Base-by-base conservation (phyloP, 345 rosid genomes). In the Cardamine chenopodiifolia region DNA sequence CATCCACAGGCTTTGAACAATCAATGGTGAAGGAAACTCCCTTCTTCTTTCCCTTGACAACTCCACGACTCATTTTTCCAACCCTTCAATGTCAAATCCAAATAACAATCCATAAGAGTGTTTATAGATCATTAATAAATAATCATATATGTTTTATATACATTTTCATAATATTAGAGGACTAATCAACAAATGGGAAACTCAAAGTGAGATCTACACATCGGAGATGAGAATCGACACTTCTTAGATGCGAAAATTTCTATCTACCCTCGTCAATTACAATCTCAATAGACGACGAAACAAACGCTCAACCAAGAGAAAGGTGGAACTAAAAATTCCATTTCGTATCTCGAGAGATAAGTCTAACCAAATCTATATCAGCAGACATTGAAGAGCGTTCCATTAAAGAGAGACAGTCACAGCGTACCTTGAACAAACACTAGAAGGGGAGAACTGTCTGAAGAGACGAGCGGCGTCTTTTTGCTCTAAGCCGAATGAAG, bases 41-140 rank as follows among this genome's bases (percentile, higher is more conserved):
- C 70, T 80, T 80, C 80, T 80, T 80, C 83, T 80, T 80, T 67
- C 83, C 83, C 73, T 80, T 80, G 5, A 76, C 72, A 8, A 60
- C 77, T 48, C 83, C 83, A 39, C 77, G 73, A 45, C 83, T 80
- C 83, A 80, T 80, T 65, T 79, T 64, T 17, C 2, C 31, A 68
- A 17, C 7, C 39, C 66, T 69, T 25, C 68, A 55, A 78, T 74
- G 22, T 4, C 52, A 62, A 69, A 28, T 29, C 34, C 68, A 29
- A 45, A 63, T 1, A 54, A 7, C 56, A 59, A 3, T 0, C 0
- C 44, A 67, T 2, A 59, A 19, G 1, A 55, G 22, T 8, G 62
- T 67, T 29, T 6, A 29, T 1, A 34, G 0, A 54, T 40, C 3
- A n/a, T n/a, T n/a, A n/a, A n/a, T n/a, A n/a, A n/a, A n/a, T n/a